A percentile compares a stretch with the other conserved stretches of the same genome.
phyloP scores from a whole-genome alignment of 2,329 filamentous ascomycete species.

The Rhynchosporium graminicola region DNA sequence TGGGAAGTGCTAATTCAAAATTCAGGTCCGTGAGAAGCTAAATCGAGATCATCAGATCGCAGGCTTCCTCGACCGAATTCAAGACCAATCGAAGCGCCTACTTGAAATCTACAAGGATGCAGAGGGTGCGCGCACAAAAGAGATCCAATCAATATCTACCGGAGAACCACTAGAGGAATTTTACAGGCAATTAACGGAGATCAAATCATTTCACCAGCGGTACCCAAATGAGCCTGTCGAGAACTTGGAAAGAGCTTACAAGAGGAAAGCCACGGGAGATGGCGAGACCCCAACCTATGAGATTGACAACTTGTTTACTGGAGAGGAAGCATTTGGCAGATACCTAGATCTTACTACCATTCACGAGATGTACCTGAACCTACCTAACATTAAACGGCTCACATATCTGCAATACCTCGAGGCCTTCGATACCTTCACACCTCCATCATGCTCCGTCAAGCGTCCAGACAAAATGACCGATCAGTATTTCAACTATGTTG shows the following conservation, averaged over 20 bases:
- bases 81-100: conserved; percentile 79
- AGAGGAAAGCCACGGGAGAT: conserved; percentile 64
- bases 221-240: conserved; percentile 96
- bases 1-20: conserved; percentile 18
- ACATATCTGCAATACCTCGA: conserved; percentile 94
- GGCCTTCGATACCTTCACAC: conserved; percentile 81
- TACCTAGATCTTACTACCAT: conserved; percentile 85
- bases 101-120: conserved; percentile 83
- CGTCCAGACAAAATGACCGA: conserved; percentile 86
- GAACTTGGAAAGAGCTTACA: conserved; percentile 91
- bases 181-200: conserved; percentile 77
- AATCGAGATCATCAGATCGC: conserved; percentile 90
- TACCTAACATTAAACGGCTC: conserved; percentile 80
- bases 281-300: conserved; percentile 64
- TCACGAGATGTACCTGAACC: conserved; percentile 88
- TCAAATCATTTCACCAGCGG: conserved; percentile 84
- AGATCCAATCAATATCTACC: conserved; percentile 80
- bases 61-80: conserved; percentile 83
- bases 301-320: conserved; percentile 90
- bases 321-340: conserved; percentile 89
- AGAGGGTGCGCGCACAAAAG: conserved; percentile 69
- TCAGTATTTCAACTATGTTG: conserved; percentile 87
- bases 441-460: conserved; percentile 73
- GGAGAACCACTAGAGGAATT: conserved; percentile 91
- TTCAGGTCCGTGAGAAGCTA: conserved; percentile 81